Base-by-base conservation (phyloP, 2,329 filamentous ascomycete genomes). In the Aspergillus japonicus region DNA sequence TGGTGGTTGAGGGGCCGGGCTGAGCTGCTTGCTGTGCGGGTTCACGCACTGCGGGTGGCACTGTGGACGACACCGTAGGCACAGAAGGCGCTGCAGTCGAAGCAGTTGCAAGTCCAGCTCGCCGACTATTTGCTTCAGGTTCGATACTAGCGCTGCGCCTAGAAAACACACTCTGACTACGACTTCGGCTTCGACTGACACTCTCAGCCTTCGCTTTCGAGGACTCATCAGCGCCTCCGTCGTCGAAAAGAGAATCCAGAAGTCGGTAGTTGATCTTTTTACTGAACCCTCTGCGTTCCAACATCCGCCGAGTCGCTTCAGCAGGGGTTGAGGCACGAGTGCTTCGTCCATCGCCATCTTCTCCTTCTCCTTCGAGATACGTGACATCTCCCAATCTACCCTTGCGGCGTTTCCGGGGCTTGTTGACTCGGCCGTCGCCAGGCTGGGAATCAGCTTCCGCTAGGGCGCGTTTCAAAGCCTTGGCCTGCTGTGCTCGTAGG, bases 401-500 rank as follows among this genome's bases (percentile, higher is more conserved):
- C 55, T 76, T 76, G 39, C 78, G 79, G 55, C 81, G 80, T 67
- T 83, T 85, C 29, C 80, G 77, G 60, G 81, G 81, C 65, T 81
- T 82, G 58, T 71, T 65, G 66, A 69, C 53, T 21, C 53, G 53
- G 26, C 53, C 53, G 26, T 55, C 53, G 35, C 73, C 65, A 12
- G 69, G 72, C 7, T 69, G 69, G 4, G 71, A 80, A 35, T 80
- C 78, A 12, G 81, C 81, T 62, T 83, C 82, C n/a, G 80, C 80
- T 19, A 87, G 74, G 39, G 92, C 91, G 60, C 87, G 85, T 44
- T 89, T 85, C 58, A 96, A 89, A 6, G 89, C 83, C 75, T 95
- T 96, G 61, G 90, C 87, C 71, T 97, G 92, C 71, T 96, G 89
- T 52, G 87, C 85, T 8, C 94, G 90, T 44, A 99, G 82, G 85